phyloP scores from a whole-genome alignment of 768 basidiomycete species.

The Mycena epipterygia region DNA sequence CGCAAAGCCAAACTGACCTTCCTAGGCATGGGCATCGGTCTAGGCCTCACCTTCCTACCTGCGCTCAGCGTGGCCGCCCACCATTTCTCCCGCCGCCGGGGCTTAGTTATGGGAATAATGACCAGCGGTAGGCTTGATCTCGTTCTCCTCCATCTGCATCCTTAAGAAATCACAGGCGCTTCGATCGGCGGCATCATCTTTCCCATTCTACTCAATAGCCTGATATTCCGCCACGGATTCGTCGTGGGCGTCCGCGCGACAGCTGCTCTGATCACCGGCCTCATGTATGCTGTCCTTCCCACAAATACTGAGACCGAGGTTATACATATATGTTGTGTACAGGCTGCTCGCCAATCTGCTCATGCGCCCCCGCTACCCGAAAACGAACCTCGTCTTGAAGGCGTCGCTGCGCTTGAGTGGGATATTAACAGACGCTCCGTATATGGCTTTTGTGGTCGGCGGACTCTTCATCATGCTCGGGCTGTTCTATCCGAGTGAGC shows the following conservation, averaged over 20 bases:
- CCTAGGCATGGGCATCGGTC: constrained; percentile 22
- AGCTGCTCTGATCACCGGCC: constrained; percentile 17
- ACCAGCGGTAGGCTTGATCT: not conserved
- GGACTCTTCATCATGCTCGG: constrained; percentile 28
- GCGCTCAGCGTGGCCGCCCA: constrained; percentile 21
- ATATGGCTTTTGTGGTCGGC: constrained; percentile 19
- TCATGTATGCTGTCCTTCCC: constrained; percentile 9
- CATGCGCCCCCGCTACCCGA: constrained; percentile 21
- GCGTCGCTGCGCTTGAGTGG: not conserved
- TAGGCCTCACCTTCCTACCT: constrained; percentile 26
- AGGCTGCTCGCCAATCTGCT: constrained; percentile 29
- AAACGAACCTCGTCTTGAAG: not conserved
- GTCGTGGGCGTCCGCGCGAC: constrained; percentile 26
- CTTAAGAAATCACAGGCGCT: constrained; percentile 7
- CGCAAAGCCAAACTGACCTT: constrained; percentile 14
- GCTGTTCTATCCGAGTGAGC: constrained; percentile 24
- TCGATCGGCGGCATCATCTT: constrained; percentile 30
- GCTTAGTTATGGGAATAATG: constrained; percentile 25
- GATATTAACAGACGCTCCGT: constrained; percentile 16
- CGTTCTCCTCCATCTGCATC: not conserved
- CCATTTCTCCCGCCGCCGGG: constrained; percentile 24
- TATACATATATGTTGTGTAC: not conserved
- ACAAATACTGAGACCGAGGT: not conserved
- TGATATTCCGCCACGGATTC: constrained; percentile 20
- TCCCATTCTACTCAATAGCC: constrained; percentile 21